Base-by-base conservation (phyloP, 495 filamentous ascomycete species). In the Aspergillus cavernicola region DNA sequence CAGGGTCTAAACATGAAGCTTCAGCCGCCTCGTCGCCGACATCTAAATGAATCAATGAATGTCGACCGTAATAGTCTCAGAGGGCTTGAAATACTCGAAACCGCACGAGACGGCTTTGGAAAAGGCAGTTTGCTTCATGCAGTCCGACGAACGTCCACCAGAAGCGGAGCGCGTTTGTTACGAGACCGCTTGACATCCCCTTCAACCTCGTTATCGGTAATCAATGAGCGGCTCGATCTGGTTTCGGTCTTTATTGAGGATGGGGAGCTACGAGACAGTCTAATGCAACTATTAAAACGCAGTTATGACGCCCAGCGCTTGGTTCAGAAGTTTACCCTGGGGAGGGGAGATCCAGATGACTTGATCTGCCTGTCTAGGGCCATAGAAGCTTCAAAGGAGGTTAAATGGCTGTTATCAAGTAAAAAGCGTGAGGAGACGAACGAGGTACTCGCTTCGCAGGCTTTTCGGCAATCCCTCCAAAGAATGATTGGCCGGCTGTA, bases 311-410 rank as follows among this genome's bases (percentile, higher is more conserved):
- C 89, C 6, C 86, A 95, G 54, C 86, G 95, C 6, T 77, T 97
- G 31, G 83, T 96, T 1, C 92, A 97, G 63, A 96, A 90, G 55
- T 96, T 99, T 58, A 85, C 92, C 2, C 75, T 97, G 8, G 91
- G 91, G 13, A 81, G 88, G 43, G 93, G 92, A n/a, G 89, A 96
- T 57, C 76, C 92, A n/a, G 92, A 97, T 66, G 93, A 97, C 62
- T 74, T 99, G 20, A 74, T 97, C 15, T 84, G 80, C 18, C 76
- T 99, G 11, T 88, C 88, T 4, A 82, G 80, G 47, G 95, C 93
- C 0, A 87, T 97, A 52, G 75, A 84, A 49, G 87, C 88, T 5
- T 92, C 90, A 2, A 77, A 83, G 26, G 78, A 86, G 6, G 84
- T 97, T 36, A 78, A 78, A 24, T 62, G 72, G 31, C 58, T 80